Evolutionary conservation across 2,329 filamentous ascomycete genomes (phyloP).

Genomic region (Aphanoascus verrucosus): DNA sequence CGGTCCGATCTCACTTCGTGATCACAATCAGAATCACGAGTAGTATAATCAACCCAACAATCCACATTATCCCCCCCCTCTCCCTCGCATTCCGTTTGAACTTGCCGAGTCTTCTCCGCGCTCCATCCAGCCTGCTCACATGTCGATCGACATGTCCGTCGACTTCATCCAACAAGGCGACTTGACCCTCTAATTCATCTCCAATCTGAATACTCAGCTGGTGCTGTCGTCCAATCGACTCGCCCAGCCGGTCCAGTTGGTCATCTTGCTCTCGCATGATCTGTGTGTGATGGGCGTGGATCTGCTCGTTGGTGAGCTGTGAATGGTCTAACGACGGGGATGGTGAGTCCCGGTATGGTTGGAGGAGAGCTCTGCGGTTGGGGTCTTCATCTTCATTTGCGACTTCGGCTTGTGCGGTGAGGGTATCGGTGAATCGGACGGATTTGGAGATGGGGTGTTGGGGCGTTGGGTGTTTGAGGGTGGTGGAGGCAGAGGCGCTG

Average conservation of each 20-base stretch:
- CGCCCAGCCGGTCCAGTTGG: constrained; percentile 79
- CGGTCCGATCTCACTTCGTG: constrained; percentile 50
- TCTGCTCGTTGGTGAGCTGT: constrained; percentile 65
- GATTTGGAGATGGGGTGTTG: constrained; percentile 50
- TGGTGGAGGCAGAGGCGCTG: constrained; percentile 29
- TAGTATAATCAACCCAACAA: constrained; percentile 71
- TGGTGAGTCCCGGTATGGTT: constrained; percentile 50
- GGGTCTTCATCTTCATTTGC: constrained; percentile 34
- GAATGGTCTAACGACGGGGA: constrained; percentile 40
- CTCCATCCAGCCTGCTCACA: constrained; percentile 62
- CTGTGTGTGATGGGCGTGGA: constrained; percentile 71
- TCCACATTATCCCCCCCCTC: constrained; percentile 75
- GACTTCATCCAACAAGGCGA: constrained; percentile 78
- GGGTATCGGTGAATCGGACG: constrained; percentile 70
- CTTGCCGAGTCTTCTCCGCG: constrained; percentile 58
- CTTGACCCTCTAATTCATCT: constrained; percentile 85
- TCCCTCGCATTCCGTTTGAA: constrained; percentile 67
- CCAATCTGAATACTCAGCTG: constrained; percentile 94
- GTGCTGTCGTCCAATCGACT: constrained; percentile 75
- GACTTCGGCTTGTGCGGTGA: constrained; percentile 32
- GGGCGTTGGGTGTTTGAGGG: constrained; percentile 35
- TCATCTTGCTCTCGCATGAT: constrained; percentile 84
- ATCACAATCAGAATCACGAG: constrained; percentile 73
- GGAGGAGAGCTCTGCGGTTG: constrained; percentile 50
- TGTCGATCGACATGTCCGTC: constrained; percentile 76